phyloP scores from a whole-genome alignment of 139 green algal species.

The Auxenochlorella pyrenoidosa region DNA sequence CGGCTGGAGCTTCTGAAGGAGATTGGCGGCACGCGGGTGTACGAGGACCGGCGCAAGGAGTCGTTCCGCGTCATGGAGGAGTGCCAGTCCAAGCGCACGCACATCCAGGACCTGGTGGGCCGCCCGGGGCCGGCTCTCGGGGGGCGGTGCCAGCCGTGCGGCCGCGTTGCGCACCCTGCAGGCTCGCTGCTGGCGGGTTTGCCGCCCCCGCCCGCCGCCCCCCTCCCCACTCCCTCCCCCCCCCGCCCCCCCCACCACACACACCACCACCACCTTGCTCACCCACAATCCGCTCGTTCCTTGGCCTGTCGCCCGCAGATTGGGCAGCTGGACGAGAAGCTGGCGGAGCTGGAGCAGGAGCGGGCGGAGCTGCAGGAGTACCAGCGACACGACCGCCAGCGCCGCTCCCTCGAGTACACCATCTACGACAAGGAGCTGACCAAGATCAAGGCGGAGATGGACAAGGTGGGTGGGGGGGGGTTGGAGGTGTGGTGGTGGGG shows the following conservation, averaged over 20 bases:
- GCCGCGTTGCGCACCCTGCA: too few relatives aligned
- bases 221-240: neutral
- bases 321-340: constrained; percentile 71
- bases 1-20: constrained; percentile 98
- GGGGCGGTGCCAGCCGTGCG: too few relatives aligned
- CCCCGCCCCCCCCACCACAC: neutral
- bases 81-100: constrained; percentile 69
- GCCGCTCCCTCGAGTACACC: constrained; percentile 90
- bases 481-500: too few relatives aligned
- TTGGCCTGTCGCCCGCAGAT: constrained; percentile 41
- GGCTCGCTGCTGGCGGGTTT: too few relatives aligned
- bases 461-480: constrained; percentile 62
- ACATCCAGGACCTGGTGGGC: constrained; percentile 79
- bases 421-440: constrained; percentile 90
- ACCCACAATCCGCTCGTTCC: too few relatives aligned
- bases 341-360: constrained; percentile 84
- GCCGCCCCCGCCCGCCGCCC: too few relatives aligned
- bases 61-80: constrained; percentile 91
- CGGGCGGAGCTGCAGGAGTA: constrained; percentile 91
- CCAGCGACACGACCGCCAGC: constrained; percentile 83
- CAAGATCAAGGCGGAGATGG: constrained; percentile 64
- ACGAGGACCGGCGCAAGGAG: constrained; percentile 91
- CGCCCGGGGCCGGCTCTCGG: too few relatives aligned
- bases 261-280: too few relatives aligned
- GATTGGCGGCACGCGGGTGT: constrained; percentile 88